Base-by-base conservation (phyloP, 345 rosid genomes). In the Dipteronia dyeriana region DNA sequence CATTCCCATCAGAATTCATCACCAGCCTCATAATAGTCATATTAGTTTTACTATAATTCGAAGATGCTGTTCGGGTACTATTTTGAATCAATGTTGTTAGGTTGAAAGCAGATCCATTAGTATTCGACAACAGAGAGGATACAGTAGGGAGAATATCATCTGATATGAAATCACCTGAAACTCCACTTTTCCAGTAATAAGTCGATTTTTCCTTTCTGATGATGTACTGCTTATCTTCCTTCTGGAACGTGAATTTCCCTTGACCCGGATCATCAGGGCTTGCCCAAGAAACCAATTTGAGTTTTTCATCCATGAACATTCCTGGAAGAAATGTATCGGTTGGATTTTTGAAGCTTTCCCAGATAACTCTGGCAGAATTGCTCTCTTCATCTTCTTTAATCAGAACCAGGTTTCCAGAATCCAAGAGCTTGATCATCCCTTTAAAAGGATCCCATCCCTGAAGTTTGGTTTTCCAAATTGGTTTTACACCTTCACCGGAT, bases 251-350 rank as follows among this genome's bases (percentile, higher is more conserved):
- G 66, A 76, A 87, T 73, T 66, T 12, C 39, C 89, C 89, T 2
- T 22, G 0, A 0, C 68, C 71, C 1, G 91, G 91, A 23, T 88
- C 81, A 22, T 76, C 23, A 1, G 3, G 2, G 53, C 79, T 61
- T 1, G 25, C 39, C 91, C 91, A 88, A 0, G 89, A 86, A 79
- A 64, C 74, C 31, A 88, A 45, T 0, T 0, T 16, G 9, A 84
- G 8, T 5, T 64, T 57, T 29, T 45, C 70, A 43, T 25, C 43
- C 83, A 84, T 70, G 17, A 14, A 66, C 87, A 84, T 86, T 11
- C 89, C 89, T 1, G 83, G 66, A 66, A 84, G 82, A 65, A 82
- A 86, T 7, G 86, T 86, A 63, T 86, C 87, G 7, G 87, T 78
- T 77, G 86, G 85, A 53, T 73, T 0, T 2, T 74, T 75, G 6